Evolutionary conservation across 1,284 basidiomycete genomes (phyloP), one percentile per base, ranked within the genome.

Genomic region (Malassezia restricta): DNA sequence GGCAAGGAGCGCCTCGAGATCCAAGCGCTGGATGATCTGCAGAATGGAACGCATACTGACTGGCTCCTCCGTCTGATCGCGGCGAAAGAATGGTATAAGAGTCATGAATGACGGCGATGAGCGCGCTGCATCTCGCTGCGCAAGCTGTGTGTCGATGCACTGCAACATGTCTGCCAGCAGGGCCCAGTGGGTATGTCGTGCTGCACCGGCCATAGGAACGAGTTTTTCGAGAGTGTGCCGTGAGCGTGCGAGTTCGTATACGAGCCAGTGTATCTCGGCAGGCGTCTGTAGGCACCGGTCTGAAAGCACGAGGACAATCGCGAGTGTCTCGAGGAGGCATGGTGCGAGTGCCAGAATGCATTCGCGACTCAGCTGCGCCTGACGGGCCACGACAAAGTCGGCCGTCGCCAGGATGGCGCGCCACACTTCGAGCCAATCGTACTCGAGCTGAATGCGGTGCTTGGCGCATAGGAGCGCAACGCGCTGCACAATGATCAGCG

Each of bases 381-480:
- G 59, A 2, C 66, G 55, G 8, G 51, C 46, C 3, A 54, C 61
- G 1, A 64, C 46, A 40, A 68, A 68, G 3, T 54, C 45, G 1
- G 57, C 59, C 6, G 63, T 50, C 9, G 47, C 49, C 24, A 68
- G 49, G n/a, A 63, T 40, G 6, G 66, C 56, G 15, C 51, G 58
- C 64, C 64, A 68, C 32, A 61, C 57, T 31, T 63, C 62, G 28
- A 51, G 47, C 66, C 66, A 68, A 39, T 66, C 62, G 52, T 66
- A 66, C 42, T 66, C 62, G 37, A 68, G 40, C 29, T 44, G 54
- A n/a, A 67, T 43, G 11, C 51, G 45, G 43, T 61, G 58, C 11
- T 59, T 55, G 1, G 65, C 57, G 41, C 62, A 63, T 5, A 64
- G 47, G 2, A 56, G 38, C 24, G 62, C 54, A 17, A 54, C 46